These are phyloP conservation scores for Ceratobasidium sp. DNA, from an alignment of 1,284 basidiomycete genomes.

Conservation along the genomic window DNA sequence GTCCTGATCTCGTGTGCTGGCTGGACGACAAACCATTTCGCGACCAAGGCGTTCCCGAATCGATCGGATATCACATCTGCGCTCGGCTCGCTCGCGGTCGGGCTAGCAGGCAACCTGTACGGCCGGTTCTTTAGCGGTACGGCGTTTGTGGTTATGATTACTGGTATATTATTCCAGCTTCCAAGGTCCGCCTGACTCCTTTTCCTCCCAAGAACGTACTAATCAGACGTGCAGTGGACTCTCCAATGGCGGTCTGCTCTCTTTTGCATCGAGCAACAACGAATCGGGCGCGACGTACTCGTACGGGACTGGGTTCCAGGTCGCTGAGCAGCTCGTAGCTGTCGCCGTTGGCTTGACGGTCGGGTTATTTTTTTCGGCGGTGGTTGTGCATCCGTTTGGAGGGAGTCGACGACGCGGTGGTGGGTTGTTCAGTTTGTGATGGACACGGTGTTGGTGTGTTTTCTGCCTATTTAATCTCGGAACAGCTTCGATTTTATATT, in stretches of 20 bases:
- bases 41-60: constrained; percentile 69
- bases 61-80: constrained; percentile 81
- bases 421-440: constrained; percentile 51
- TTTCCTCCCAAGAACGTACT: constrained; percentile 19
- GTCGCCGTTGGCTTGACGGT: constrained; percentile 76
- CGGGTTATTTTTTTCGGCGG: constrained; percentile 67
- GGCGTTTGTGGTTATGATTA: constrained; percentile 80
- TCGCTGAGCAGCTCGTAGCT: constrained; percentile 70
- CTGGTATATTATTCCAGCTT: constrained; percentile 32
- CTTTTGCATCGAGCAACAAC: constrained; percentile 70
- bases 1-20: constrained; percentile 56
- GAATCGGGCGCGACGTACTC: constrained; percentile 59
- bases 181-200: constrained; percentile 14
- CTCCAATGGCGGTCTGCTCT: constrained; percentile 84
- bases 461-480: constrained; percentile 52
- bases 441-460: constrained; percentile 52
- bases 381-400: constrained; percentile 60
- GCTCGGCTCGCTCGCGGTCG: constrained; percentile 84
- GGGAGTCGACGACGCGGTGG: constrained; percentile 57
- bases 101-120: constrained; percentile 84
- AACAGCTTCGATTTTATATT: background rate
- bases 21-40: constrained; percentile 83
- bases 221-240: constrained; percentile 80
- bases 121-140: constrained; percentile 83
- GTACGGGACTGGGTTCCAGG: constrained; percentile 74